Conservation (phyloP, 345 rosid genomes). For the Populus alba region DNA sequence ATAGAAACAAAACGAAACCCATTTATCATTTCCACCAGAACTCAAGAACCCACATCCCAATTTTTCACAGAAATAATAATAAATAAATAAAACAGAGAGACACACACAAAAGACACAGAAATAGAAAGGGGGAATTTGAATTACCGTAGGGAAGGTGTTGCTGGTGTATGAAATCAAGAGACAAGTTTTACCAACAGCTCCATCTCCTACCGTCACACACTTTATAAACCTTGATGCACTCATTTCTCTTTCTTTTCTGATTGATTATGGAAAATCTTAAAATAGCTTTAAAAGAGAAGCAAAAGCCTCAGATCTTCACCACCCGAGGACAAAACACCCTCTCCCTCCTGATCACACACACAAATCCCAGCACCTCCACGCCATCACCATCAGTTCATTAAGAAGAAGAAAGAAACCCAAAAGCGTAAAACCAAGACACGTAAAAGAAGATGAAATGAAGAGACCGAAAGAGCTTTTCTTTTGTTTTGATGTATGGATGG, state of each 20-base stretch:
- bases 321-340: slow-evolving; percentile 22
- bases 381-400: slow-evolving; percentile 22
- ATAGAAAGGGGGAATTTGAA: background rate
- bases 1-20: background rate
- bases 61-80: background rate
- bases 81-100: background rate
- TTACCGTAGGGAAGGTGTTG: slow-evolving; percentile 34
- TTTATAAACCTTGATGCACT: slow-evolving; percentile 35
- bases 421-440: slow-evolving; percentile 1
- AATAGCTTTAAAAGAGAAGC: background rate
- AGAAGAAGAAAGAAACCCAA: slow-evolving; percentile 1
- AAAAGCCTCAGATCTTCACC: slow-evolving; percentile 31
- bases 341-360: slow-evolving; percentile 7
- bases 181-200: slow-evolving; percentile 35
- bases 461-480: background rate
- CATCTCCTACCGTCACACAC: slow-evolving; percentile 35
- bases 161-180: slow-evolving; percentile 34
- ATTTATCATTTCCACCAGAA: background rate
- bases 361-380: background rate
- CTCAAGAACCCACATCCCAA: background rate
- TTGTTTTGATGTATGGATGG: background rate
- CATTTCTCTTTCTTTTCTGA: slow-evolving; percentile 17
- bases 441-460: background rate
- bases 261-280: background rate
- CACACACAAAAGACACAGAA: background rate